These are phyloP conservation scores for Cucurbita pepo DNA, from an alignment of 306 rosid genomes.

Conservation along the genomic window DNA sequence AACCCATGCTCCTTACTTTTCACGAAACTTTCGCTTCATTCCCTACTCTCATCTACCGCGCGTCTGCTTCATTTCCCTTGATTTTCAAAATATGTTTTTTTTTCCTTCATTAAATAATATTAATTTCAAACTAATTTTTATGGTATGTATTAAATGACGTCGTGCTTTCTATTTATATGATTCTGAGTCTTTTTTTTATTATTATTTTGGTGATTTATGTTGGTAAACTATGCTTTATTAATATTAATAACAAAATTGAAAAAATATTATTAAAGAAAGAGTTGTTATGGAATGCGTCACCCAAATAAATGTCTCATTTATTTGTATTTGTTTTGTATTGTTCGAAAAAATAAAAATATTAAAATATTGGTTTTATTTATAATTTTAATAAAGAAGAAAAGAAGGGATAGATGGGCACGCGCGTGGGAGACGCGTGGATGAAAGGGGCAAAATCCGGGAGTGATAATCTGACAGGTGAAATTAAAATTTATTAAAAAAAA, in stretches of 20 bases:
- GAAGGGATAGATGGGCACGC: neutral
- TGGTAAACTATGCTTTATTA: too few relatives aligned
- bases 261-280: neutral
- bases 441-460: neutral
- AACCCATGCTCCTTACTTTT: slow-evolving; percentile 4
- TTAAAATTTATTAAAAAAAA: neutral
- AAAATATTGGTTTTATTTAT: neutral
- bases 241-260: neutral
- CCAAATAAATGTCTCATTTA: neutral
- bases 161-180: too few relatives aligned
- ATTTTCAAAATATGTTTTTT: neutral
- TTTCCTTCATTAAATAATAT: too few relatives aligned
- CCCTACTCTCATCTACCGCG: neutral
- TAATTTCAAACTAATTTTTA: too few relatives aligned
- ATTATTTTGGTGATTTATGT: too few relatives aligned
- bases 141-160: too few relatives aligned
- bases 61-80: neutral
- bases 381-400: too few relatives aligned
- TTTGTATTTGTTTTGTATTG: neutral
- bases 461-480: slow-evolving; percentile 1
- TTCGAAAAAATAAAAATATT: too few relatives aligned
- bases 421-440: neutral
- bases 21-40: slow-evolving; percentile 5
- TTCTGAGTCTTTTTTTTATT: too few relatives aligned
- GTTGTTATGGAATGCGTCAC: neutral